Conservation (phyloP, 805 yeast genomes). For the Starmerella asiatica region DNA sequence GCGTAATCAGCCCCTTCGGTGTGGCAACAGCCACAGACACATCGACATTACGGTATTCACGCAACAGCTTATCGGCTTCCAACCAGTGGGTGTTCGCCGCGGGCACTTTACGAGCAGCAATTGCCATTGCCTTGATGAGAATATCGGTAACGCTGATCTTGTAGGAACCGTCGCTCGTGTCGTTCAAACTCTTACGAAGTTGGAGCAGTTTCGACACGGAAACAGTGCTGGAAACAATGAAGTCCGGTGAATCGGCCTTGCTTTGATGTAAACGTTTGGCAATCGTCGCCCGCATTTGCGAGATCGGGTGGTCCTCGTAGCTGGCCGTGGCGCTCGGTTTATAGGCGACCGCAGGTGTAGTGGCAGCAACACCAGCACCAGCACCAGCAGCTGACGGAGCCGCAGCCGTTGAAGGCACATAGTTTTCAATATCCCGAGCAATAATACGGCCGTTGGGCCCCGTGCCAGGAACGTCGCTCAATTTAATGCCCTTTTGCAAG, state of each 20-base stretch:
- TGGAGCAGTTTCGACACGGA: constrained; percentile 83
- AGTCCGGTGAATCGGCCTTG: constrained; percentile 77
- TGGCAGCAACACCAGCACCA: constrained; percentile 25
- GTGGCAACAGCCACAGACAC: constrained; percentile 98
- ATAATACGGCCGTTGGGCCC: constrained; percentile 94
- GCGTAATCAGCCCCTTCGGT: constrained; percentile 93
- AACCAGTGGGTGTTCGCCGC: constrained; percentile 91
- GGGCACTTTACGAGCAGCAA: constrained; percentile 82
- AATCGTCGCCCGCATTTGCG: constrained; percentile 87
- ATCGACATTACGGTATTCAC: constrained; percentile 85
- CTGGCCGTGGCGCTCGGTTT: constrained; percentile 41
- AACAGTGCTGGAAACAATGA: constrained; percentile 76
- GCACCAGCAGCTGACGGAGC: constrained; percentile 27
- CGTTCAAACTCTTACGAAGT: constrained; percentile 80
- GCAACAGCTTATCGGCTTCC: constrained; percentile 73
- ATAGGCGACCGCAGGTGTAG: constrained; percentile 26
- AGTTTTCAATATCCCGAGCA: constrained; percentile 76
- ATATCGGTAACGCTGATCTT: constrained; percentile 89
- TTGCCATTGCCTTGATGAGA: constrained; percentile 84
- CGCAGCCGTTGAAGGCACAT: constrained; percentile 34
- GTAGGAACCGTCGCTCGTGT: constrained; percentile 72
- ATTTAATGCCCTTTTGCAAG: constrained; percentile 76
- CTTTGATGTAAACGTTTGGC: constrained; percentile 80
- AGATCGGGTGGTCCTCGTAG: constrained; percentile 71
- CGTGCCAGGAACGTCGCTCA: constrained; percentile 73